A percentile compares a stretch with the other conserved stretches of the same genome.
phyloP scores from a whole-genome alignment of 2,329 filamentous ascomycete genomes.

The Botrytis tulipae region DNA sequence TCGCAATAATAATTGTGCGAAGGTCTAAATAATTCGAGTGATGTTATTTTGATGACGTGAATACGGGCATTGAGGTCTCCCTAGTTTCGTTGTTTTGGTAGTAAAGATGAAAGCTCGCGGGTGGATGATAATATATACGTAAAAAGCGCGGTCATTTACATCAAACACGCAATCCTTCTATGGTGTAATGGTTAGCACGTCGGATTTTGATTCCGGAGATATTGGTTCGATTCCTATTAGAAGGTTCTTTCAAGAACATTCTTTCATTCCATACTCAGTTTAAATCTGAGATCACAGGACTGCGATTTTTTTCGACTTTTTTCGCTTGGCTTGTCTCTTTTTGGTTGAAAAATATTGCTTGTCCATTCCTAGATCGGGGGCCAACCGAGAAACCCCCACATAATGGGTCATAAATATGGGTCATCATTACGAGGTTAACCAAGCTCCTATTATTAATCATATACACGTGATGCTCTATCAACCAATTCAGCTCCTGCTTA shows the following conservation, averaged over 20 bases:
- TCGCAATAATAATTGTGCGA: neutral
- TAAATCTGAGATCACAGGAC: slow-evolving; percentile 5
- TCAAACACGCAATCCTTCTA: slow-evolving; percentile 8
- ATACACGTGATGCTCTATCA: neutral
- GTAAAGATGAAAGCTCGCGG: no score
- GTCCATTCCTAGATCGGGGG: neutral
- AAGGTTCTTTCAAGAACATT: slow-evolving; percentile 14
- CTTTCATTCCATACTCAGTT: slow-evolving; percentile 15
- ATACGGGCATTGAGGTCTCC: neutral
- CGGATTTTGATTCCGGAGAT: slow-evolving; percentile 21
- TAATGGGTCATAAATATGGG: neutral
- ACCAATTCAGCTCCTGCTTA: neutral
- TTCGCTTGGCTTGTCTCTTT: neutral
- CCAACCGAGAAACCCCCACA: neutral
- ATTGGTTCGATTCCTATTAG: slow-evolving; percentile 20
- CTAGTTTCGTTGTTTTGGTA: neutral
- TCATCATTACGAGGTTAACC: neutral
- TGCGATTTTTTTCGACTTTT: neutral
- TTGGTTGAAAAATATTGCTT: neutral
- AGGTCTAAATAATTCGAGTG: neutral
- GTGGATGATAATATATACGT: rapidly evolving
- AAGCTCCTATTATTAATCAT: neutral
- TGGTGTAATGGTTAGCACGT: slow-evolving; percentile 23
- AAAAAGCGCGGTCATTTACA: rapidly evolving
- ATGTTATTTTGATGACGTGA: neutral